Evolutionary conservation across 352 stramenopile genomes (phyloP).

Genomic region (Globisporangium cederbergense): DNA sequence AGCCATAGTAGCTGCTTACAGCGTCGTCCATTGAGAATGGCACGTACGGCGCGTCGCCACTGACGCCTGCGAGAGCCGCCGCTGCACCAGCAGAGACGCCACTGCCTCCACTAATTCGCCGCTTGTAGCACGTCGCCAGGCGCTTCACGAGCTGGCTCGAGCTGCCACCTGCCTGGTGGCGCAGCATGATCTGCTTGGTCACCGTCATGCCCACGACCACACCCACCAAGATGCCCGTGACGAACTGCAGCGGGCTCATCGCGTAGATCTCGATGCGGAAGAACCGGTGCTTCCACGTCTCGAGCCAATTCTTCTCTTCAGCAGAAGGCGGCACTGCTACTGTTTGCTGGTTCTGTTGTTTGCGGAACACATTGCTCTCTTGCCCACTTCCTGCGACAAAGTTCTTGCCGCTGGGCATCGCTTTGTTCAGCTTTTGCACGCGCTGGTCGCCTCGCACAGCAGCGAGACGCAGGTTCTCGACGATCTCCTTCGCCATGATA

Average conservation of each 20-base stretch:
- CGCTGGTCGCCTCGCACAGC: slow-evolving; percentile 28
- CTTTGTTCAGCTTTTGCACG: slow-evolving; percentile 21
- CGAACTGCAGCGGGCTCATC: slow-evolving; percentile 33
- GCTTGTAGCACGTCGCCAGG: slow-evolving; percentile 11
- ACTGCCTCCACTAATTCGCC: background rate
- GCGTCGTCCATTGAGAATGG: slow-evolving; percentile 12
- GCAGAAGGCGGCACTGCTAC: background rate
- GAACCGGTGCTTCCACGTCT: slow-evolving; percentile 20
- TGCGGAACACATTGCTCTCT: slow-evolving; percentile 1
- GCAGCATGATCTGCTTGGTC: slow-evolving; percentile 25
- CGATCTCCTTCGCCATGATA: slow-evolving; percentile 32
- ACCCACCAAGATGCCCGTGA: slow-evolving; percentile 40
- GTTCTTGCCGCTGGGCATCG: slow-evolving; percentile 21
- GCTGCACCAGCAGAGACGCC: background rate
- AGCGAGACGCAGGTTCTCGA: slow-evolving; percentile 32
- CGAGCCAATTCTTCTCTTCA: slow-evolving; percentile 20
- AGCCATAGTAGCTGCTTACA: slow-evolving; percentile 20
- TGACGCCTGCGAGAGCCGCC: background rate
- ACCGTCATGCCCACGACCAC: slow-evolving; percentile 33
- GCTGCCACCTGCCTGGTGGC: slow-evolving; percentile 10
- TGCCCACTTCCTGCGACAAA: slow-evolving; percentile 8
- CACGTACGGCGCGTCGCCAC: slow-evolving; percentile 4
- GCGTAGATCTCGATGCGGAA: slow-evolving; percentile 18
- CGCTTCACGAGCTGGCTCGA: slow-evolving; percentile 12
- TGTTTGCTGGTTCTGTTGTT: slow-evolving; percentile 2